A percentile compares a stretch with the other conserved stretches of the same genome.
These are phyloP conservation scores for Trebouxiophyceae sp. DNA, from an alignment of 163 green algal species.

Conservation along the genomic window DNA sequence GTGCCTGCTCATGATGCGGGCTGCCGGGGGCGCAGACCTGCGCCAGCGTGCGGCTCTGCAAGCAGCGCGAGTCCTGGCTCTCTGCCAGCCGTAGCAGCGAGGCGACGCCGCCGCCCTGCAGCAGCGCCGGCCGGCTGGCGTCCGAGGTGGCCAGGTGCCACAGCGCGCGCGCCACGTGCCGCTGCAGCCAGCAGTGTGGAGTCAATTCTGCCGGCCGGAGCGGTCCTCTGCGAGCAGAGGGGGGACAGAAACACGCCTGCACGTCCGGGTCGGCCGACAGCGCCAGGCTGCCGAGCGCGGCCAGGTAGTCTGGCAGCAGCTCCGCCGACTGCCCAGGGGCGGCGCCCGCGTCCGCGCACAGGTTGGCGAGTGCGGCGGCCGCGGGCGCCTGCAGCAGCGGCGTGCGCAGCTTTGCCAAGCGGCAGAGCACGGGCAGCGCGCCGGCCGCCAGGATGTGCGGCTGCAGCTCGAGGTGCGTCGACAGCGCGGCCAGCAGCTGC, in stretches of 20 bases:
- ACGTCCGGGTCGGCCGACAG: not conserved
- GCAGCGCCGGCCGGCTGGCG: not conserved
- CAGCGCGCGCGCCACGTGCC: constrained; percentile 8
- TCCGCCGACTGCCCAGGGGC: not conserved
- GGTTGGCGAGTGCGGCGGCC: constrained; percentile 13
- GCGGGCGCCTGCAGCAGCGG: constrained; percentile 5
- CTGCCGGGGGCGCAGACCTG: too few relatives aligned
- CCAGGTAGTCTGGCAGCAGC: not conserved
- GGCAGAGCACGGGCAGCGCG: not conserved
- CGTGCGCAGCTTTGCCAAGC: not conserved
- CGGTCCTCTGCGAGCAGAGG: too few relatives aligned
- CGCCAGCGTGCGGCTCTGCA: constrained; percentile 1
- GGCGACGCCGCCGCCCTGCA: not conserved
- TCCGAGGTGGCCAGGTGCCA: constrained; percentile 8
- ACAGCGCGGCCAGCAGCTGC: constrained; percentile 5
- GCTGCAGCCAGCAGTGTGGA: too few relatives aligned
- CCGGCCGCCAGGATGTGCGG: not conserved
- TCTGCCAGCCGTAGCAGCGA: constrained; percentile 11
- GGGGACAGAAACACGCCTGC: too few relatives aligned
- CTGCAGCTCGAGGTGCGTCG: constrained; percentile 5
- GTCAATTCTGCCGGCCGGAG: too few relatives aligned
- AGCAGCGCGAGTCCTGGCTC: not conserved
- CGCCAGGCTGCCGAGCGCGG: not conserved
- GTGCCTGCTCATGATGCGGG: too few relatives aligned
- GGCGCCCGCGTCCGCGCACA: constrained; percentile 8